These are phyloP conservation scores for Massariosphaeria phaeospora DNA, from an alignment of 495 filamentous ascomycete species.

Conservation along the genomic window DNA sequence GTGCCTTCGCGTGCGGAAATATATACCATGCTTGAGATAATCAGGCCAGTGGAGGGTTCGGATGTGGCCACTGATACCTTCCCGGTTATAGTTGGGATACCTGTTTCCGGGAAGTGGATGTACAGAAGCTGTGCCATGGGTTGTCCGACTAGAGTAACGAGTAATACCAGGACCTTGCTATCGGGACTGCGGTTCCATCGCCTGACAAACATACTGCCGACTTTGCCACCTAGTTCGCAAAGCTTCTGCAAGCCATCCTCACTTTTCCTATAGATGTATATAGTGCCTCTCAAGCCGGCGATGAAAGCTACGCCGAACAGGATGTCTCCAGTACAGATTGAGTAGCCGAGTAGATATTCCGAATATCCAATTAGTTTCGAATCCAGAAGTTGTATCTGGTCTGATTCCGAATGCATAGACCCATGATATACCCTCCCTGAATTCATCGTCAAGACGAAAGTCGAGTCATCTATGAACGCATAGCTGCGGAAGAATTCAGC, in stretches of 20 bases:
- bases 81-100: not conserved
- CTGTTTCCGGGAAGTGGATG: not conserved
- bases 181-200: not conserved
- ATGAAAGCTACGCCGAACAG: slow-evolving; percentile 16
- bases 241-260: not conserved
- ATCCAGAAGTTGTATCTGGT: not conserved
- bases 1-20: slow-evolving; percentile 38
- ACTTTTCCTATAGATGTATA: slow-evolving; percentile 16
- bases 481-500: slow-evolving; percentile 32
- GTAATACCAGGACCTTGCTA: not conserved
- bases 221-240: slow-evolving; percentile 43
- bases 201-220: slow-evolving; percentile 47
- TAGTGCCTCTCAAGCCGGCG: slow-evolving; percentile 22
- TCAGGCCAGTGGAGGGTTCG: slow-evolving; percentile 30
- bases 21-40: slow-evolving; percentile 40
- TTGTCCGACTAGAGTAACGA: slow-evolving; percentile 24
- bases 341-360: slow-evolving; percentile 26
- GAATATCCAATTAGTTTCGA: slow-evolving; percentile 7
- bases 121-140: slow-evolving; percentile 23
- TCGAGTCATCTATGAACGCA: slow-evolving; percentile 16
- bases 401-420: not conserved
- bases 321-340: slow-evolving; percentile 9
- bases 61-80: slow-evolving; percentile 6
- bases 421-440: slow-evolving; percentile 22
- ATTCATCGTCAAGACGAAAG: slow-evolving; percentile 30